Evolutionary conservation across 179 eudicot genomes (phyloP).

Genomic region (Beta corolliflora): DNA sequence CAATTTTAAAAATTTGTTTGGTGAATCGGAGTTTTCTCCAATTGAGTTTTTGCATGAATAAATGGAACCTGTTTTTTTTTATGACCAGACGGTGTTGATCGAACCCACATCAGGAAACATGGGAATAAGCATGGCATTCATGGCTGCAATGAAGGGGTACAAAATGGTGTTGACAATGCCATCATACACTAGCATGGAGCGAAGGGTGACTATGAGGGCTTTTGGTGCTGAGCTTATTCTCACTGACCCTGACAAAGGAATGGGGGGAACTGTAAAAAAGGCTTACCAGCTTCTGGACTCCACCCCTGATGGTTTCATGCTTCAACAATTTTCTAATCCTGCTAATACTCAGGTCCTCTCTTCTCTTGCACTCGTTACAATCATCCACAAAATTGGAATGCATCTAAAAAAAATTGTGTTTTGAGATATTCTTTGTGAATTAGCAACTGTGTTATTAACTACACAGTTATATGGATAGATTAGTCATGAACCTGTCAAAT

Average conservation of each 20-base stretch:
- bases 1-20: neutral
- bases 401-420: too few species aligned
- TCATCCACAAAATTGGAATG: neutral
- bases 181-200: constrained; percentile 90
- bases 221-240: constrained; percentile 88
- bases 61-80: neutral
- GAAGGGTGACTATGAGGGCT: constrained; percentile 86
- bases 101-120: constrained; percentile 98
- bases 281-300: constrained; percentile 75
- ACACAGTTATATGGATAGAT: neutral
- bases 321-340: constrained; percentile 83
- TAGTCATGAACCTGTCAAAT: too few species aligned
- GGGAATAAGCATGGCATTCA: constrained; percentile 99
- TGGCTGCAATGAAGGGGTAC: constrained; percentile 94
- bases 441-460: neutral
- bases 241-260: constrained; percentile 89
- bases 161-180: constrained; percentile 96
- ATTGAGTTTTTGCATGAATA: neutral
- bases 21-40: neutral
- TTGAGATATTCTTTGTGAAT: neutral
- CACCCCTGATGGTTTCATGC: constrained; percentile 83
- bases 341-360: constrained; percentile 71
- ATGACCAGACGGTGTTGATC: constrained; percentile 72
- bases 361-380: neutral
- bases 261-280: constrained; percentile 95